Evolutionary conservation across 495 filamentous ascomycete genomes (phyloP), one percentile per base, ranked within the genome.

Genomic region (Cercophora newfieldiana): DNA sequence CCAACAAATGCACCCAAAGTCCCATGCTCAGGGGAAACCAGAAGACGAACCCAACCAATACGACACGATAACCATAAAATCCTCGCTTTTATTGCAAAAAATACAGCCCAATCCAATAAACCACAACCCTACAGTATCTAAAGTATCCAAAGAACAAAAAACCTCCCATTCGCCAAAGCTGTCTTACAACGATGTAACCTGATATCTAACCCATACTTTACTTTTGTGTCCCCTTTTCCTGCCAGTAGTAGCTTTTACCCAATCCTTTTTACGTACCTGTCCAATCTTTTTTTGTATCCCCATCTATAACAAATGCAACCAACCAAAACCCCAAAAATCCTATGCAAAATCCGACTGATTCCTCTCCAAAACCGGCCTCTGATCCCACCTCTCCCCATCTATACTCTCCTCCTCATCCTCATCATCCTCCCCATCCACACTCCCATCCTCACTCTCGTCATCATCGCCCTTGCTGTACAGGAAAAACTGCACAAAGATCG

Each of bases 401-500:
- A 69, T 68, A 7, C 63, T 68, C 28, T 72, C 71, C 48, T 74
- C 75, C n/a, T 77, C 71, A 8, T 44, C 60, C 28, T 61, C 55
- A 8, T 53, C 60, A 19, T 61, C 55, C 61, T 59, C 48, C 8
- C 31, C 25, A 25, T 56, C 66, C 16, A n/a, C n/a, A n/a, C n/a
- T n/a, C n/a, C 72, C 71, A 33, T 61, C 66, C 0, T 67, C 65
- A 30, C 24, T 44, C 26, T 63, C 65, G 16, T 63, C 69, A 1
- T 68, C 71, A 19, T 74, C 71, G 7, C 50, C 68, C 55, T 72
- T 72, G 30, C 78, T 82, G 71, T 97, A 99, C 71, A 93, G 71
- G 77, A 96, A 97, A 71, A 97, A 99, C 72, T 99, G 95, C 7
- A 82, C 85, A 76, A 98, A 99, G 29, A 99, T 96, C 21, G 81